Evolutionary conservation across 108 stramenopile species (phyloP).

Genomic region (Asterionellopsis glacialis): DNA sequence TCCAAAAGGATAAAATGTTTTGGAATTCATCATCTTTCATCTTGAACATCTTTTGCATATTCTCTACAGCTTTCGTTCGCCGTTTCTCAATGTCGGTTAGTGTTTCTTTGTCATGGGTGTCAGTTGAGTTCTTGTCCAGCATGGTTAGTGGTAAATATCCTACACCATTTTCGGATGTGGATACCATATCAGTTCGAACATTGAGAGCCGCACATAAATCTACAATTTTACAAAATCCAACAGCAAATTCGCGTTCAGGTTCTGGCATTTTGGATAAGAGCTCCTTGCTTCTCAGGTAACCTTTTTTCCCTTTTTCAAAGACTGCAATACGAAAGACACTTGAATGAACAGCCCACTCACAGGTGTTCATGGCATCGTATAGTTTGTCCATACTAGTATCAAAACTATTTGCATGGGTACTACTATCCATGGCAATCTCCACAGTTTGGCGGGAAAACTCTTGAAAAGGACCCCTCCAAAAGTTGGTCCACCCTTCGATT

Average conservation of each 20-base stretch:
- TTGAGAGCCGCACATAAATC: slow-evolving; percentile 11
- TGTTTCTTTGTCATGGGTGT: too few relatives aligned
- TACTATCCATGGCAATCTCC: too few relatives aligned
- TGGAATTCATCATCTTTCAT: too few relatives aligned
- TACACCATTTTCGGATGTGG: background rate
- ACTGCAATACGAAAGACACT: background rate
- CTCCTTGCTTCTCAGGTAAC: background rate
- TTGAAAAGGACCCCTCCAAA: too few relatives aligned
- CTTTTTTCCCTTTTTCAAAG: slow-evolving; percentile 9
- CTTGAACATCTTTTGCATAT: too few relatives aligned
- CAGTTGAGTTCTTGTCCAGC: too few relatives aligned
- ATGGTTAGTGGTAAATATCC: slow-evolving; percentile 9
- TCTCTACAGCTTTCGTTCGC: too few relatives aligned
- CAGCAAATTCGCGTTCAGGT: slow-evolving; percentile 12
- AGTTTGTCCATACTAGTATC: background rate
- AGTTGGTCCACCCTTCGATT: too few relatives aligned
- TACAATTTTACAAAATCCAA: slow-evolving; percentile 18
- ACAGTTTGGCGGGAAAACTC: too few relatives aligned
- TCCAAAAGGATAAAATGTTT: too few relatives aligned
- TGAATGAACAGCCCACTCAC: background rate
- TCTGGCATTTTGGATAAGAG: background rate
- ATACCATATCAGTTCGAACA: background rate
- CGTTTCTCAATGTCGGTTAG: too few relatives aligned
- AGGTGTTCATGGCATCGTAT: background rate
- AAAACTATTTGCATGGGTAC: background rate